phyloP scores from a whole-genome alignment of 768 basidiomycete species.

The Hypholoma fasciculare region DNA sequence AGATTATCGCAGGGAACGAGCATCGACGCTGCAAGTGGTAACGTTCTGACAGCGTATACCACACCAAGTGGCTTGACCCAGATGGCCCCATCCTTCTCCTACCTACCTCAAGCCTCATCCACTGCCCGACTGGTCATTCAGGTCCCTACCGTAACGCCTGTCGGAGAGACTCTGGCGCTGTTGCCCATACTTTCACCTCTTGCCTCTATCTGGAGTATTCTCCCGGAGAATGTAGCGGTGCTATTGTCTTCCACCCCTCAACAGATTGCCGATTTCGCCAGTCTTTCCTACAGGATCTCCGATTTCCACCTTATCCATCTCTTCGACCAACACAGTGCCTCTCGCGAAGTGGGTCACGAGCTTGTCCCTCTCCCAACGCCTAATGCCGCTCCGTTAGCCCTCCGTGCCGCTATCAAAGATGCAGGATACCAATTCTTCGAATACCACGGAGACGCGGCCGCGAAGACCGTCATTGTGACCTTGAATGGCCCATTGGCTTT shows the following conservation, averaged over 20 bases:
- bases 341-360: conserved; percentile 72
- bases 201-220: conserved; percentile 53
- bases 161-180: conserved; percentile 66
- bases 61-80: conserved; percentile 80
- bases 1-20: conserved; percentile 80
- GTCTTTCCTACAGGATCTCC: conserved; percentile 70
- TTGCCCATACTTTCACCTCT: conserved; percentile 78
- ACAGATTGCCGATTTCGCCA: conserved; percentile 77
- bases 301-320: conserved; percentile 79
- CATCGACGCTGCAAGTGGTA: conserved; percentile 56
- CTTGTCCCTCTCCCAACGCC: conserved; percentile 38
- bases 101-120: conserved; percentile 63
- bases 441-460: conserved; percentile 65
- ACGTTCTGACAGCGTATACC: conserved; percentile 76
- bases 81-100: conserved; percentile 79
- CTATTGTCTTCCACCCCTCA: conserved; percentile 84
- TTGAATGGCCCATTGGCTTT: conserved; percentile 80
- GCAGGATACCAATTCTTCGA: conserved; percentile 78
- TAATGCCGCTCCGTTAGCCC: conserved; percentile 24
- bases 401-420: conserved; percentile 50
- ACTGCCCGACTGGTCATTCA: conserved; percentile 78
- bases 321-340: conserved; percentile 83
- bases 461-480: conserved; percentile 66
- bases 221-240: conserved; percentile 69
- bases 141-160: conserved; percentile 71